These are phyloP conservation scores for Cercospora sesami DNA, from an alignment of 2,329 filamentous ascomycete genomes.

Conservation along the genomic window DNA sequence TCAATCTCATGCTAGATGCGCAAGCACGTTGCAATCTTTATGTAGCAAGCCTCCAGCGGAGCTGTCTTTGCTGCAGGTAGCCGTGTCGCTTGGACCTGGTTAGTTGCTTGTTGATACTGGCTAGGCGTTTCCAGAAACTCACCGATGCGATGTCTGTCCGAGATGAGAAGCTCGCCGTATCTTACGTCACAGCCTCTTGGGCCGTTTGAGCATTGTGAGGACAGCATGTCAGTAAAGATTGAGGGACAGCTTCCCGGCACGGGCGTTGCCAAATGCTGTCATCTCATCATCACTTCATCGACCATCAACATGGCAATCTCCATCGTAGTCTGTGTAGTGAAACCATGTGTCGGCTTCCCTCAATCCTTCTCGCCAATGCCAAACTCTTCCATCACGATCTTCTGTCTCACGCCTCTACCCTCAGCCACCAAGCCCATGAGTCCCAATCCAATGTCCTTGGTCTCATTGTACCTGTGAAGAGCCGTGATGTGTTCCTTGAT, in stretches of 20 bases:
- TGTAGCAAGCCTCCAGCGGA: background rate
- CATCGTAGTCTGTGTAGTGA: background rate
- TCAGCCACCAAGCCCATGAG: constrained; percentile 69
- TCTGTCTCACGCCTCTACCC: constrained; percentile 57
- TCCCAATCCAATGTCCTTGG: constrained; percentile 66
- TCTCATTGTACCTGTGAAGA: constrained; percentile 69
- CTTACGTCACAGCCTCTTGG: background rate
- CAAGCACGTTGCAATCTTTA: background rate
- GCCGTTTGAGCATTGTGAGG: background rate
- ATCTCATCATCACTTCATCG: background rate
- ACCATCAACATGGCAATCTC: background rate
- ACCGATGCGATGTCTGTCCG: background rate
- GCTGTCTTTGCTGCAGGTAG: background rate
- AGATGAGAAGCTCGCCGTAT: background rate
- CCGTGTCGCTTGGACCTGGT: background rate
- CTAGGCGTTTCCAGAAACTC: background rate
- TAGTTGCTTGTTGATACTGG: background rate
- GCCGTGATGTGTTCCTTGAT: constrained; percentile 65
- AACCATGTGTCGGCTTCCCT: constrained; percentile 22
- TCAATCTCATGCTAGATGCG: background rate
- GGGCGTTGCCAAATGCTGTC: background rate
- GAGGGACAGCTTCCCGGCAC: background rate
- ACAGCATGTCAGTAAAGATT: background rate
- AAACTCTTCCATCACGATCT: constrained; percentile 52
- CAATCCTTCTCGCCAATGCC: constrained; percentile 48